Evolutionary conservation across 2,329 filamentous ascomycete species (phyloP), one percentile per base, ranked within the genome.

Genomic region (Colletotrichum trifolii): DNA sequence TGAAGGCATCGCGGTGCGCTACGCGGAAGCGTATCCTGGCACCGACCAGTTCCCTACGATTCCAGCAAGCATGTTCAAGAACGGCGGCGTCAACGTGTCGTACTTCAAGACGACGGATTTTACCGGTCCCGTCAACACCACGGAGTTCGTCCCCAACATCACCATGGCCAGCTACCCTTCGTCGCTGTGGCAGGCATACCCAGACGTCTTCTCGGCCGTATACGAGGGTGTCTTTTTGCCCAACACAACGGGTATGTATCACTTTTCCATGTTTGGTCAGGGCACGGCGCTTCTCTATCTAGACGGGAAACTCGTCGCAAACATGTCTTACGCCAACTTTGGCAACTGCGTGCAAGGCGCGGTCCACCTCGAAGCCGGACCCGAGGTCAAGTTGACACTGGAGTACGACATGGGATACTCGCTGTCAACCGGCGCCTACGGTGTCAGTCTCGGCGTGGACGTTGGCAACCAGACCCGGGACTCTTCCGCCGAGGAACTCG

Each of bases 191-290:
- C 34, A 54, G 4, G 39, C 48, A 11, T 60, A 54, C 7, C 57
- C 57, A 5, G 59, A 69, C 0, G 15, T 70, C 4, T 73, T 69
- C 64, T 73, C 70, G 6, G 68, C 66, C 1, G 52, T 69, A 6
- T 64, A 64, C 1, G 71, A 72, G n/a, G 69, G 68, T 11, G 35
- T 53, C 9, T 62, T 72, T 11, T 40, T 60, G 2, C 67, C 68
- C 0, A 68, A 71, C 4, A 64, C 66, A 25, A 62, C 53, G 2
- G 71, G 73, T 0, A 33, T 15, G 1, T 73, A 71, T 52, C 72
- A 77, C 8, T 75, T 79, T 5, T 76, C 76, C 0, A 67, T 78
- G n/a, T 73, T 75, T 1, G 73, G 74, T 6, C 73, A 72, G 38
- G 77, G 77, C 15, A 77, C 73, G 3, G 76, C 71, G 1, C 72